These are phyloP conservation scores for Heracleum sosnowskyi DNA, from an alignment of 129 eudicot genomes.

Conservation along the genomic window DNA sequence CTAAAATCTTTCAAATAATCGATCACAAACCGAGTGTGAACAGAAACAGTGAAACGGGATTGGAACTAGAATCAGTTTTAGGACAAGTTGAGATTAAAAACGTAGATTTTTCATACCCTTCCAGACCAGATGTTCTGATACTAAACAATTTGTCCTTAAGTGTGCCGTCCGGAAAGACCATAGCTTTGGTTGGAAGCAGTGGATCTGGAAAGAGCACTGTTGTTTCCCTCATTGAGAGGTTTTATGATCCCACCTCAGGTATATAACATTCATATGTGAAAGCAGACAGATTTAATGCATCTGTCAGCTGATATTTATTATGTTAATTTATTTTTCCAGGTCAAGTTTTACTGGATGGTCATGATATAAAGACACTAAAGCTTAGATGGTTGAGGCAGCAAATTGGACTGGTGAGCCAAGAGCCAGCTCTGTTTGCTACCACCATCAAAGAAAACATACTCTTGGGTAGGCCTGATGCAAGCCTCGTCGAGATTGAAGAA, in stretches of 20 bases:
- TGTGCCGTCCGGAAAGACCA: conserved; percentile 93
- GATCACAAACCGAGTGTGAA: conserved; percentile 82
- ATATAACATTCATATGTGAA: conserved; percentile 17
- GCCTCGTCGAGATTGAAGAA: conserved; percentile 65
- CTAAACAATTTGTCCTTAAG: conserved; percentile 52
- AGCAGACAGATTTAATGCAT: conserved; percentile 24
- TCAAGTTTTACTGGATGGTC: conserved; percentile 79
- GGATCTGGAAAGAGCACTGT: conserved; percentile 97
- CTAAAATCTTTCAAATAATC: conserved; percentile 66
- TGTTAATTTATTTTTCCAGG: conserved; percentile 40
- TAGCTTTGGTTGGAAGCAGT: conserved; percentile 96
- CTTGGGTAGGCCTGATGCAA: conserved; percentile 92
- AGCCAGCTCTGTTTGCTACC: conserved; percentile 96
- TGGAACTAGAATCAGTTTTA: conserved; percentile 63
- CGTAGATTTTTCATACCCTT: conserved; percentile 79
- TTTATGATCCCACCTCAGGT: conserved; percentile 95
- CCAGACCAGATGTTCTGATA: conserved; percentile 71
- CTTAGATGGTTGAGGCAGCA: conserved; percentile 92
- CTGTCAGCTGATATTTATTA: conserved; percentile 13
- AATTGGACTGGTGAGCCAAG: conserved; percentile 96
- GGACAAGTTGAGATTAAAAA: conserved; percentile 75
- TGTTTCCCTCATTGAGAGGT: conserved; percentile 89
- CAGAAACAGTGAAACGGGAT: conserved; percentile 52
- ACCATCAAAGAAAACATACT: conserved; percentile 93
- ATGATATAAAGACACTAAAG: conserved; percentile 75